Conservation (phyloP, 2,329 filamentous ascomycete genomes). For the Mycosphaerella arachidis region DNA sequence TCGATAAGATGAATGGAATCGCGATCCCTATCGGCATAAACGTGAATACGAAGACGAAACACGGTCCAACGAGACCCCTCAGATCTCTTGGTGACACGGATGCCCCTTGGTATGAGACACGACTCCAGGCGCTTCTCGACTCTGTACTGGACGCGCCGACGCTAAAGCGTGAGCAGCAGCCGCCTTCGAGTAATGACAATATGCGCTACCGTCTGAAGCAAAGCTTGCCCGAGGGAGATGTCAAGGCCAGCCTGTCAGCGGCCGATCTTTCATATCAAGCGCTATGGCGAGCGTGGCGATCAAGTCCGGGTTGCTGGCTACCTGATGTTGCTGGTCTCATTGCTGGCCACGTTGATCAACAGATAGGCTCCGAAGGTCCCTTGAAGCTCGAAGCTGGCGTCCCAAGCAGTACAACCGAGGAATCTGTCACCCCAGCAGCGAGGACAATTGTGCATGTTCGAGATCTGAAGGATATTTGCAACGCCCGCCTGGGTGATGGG, state of each 20-base stretch:
- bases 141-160: conserved; percentile 29
- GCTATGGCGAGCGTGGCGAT: conserved; percentile 20
- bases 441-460: conserved; percentile 64
- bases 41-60: neutral
- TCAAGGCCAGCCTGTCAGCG: neutral
- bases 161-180: conserved; percentile 14
- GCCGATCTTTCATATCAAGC: conserved; percentile 8
- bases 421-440: conserved; percentile 6
- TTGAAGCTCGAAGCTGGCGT: conserved; percentile 3
- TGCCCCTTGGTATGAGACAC: conserved; percentile 27
- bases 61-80: conserved; percentile 1
- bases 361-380: neutral
- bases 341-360: conserved; percentile 7
- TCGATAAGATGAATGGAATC: conserved; percentile 23
- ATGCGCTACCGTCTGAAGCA: neutral
- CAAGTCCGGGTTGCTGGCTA: conserved; percentile 18
- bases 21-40: conserved; percentile 17
- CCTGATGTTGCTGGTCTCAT: conserved; percentile 20
- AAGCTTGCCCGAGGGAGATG: neutral
- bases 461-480: conserved; percentile 74
- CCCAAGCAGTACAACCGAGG: neutral
- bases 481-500: conserved; percentile 62
- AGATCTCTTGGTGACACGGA: conserved; percentile 7
- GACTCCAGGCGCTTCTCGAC: conserved; percentile 29
- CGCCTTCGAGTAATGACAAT: neutral